Evolutionary conservation across 192 early-diverging fungal species (phyloP).

Genomic region (Gigaspora rosea): DNA sequence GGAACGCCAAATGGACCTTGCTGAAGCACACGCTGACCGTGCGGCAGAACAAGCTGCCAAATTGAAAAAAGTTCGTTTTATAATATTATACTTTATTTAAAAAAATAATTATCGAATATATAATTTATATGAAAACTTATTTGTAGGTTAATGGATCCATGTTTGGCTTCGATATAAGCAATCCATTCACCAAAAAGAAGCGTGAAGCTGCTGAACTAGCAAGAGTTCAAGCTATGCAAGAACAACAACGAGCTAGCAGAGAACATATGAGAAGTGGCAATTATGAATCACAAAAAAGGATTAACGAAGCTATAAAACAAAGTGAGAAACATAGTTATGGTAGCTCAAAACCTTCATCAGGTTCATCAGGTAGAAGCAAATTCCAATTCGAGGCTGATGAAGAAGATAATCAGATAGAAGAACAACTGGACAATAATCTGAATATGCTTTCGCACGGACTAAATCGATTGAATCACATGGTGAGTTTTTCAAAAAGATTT

Average conservation of each 20-base stretch:
- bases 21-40: constrained; percentile 58
- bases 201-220: constrained; percentile 60
- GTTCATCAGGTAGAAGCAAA: constrained; percentile 49
- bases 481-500: background rate
- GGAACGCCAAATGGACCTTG: constrained; percentile 69
- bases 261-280: constrained; percentile 58
- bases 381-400: constrained; percentile 69
- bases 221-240: constrained; percentile 50
- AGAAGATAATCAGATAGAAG: constrained; percentile 67
- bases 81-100: background rate
- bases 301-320: constrained; percentile 49
- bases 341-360: constrained; percentile 42
- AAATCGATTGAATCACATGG: constrained; percentile 25
- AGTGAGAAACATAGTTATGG: constrained; percentile 33
- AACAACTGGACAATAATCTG: constrained; percentile 71
- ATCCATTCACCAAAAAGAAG: constrained; percentile 67
- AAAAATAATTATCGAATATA: background rate
- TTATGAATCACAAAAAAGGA: constrained; percentile 59
- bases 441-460: constrained; percentile 36
- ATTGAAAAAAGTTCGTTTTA: constrained; percentile 47
- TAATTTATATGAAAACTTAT: background rate
- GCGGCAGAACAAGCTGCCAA: constrained; percentile 55
- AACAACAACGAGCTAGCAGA: constrained; percentile 50
- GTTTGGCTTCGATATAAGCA: constrained; percentile 67
- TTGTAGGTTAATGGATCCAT: constrained; percentile 68